These are phyloP conservation scores for Talaromyces nanjingensis DNA, from an alignment of 495 filamentous ascomycete genomes.

Conservation along the genomic window DNA sequence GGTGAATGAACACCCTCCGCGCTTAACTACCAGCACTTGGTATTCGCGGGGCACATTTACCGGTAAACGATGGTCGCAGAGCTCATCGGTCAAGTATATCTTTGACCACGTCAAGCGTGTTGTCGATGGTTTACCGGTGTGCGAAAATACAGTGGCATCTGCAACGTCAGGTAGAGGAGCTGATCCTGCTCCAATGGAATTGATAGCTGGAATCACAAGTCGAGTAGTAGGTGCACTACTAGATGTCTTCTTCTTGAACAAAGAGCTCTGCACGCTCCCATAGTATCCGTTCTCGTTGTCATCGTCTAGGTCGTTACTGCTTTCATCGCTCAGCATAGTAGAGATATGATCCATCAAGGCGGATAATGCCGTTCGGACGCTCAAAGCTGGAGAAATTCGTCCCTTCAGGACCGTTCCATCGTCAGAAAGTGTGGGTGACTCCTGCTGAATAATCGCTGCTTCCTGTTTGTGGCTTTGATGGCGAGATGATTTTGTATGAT, in stretches of 20 bases:
- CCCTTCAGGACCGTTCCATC: not conserved
- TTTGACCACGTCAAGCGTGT: conserved; percentile 53
- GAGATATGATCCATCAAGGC: conserved; percentile 54
- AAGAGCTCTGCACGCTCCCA: not conserved
- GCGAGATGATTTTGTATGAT: not conserved
- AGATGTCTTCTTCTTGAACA: conserved; percentile 15
- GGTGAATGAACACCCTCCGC: conserved; percentile 79
- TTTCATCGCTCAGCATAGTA: conserved; percentile 43
- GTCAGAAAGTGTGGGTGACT: conserved; percentile 13
- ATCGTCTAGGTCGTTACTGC: conserved; percentile 12
- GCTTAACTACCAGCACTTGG: conserved; percentile 74
- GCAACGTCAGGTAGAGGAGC: conserved; percentile 63
- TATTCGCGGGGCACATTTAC: conserved; percentile 54
- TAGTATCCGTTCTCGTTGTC: conserved; percentile 13
- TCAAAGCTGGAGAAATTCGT: conserved; percentile 35
- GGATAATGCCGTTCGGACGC: conserved; percentile 44
- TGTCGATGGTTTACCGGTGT: conserved; percentile 32
- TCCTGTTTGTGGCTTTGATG: not conserved
- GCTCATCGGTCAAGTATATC: conserved; percentile 63
- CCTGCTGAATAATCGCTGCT: conserved; percentile 7
- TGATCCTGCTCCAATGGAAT: conserved; percentile 68
- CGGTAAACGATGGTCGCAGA: conserved; percentile 59
- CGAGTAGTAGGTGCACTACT: conserved; percentile 21
- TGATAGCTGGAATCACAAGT: conserved; percentile 55
- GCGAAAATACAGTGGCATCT: conserved; percentile 44